Evolutionary conservation across 352 stramenopile species (phyloP).

Genomic region (Phytophthora sp.): DNA sequence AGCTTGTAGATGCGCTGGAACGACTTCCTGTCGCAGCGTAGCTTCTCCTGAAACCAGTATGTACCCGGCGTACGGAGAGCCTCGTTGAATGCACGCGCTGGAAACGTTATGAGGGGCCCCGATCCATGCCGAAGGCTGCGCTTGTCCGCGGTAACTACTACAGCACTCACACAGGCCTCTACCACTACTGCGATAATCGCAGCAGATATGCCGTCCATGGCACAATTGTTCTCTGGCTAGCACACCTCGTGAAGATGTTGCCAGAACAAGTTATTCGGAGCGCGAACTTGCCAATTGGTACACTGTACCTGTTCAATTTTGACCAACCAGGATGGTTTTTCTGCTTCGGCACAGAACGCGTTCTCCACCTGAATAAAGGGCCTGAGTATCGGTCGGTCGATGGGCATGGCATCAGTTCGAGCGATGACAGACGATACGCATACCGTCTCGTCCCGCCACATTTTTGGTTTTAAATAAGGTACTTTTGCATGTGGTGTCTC

Average conservation of each 20-base stretch:
- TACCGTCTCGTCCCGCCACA: too few species aligned
- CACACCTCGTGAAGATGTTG: constrained; percentile 2
- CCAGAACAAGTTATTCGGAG: too few species aligned
- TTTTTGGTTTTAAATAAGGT: too few species aligned
- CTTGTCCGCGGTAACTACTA: not conserved
- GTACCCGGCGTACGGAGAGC: constrained; percentile 2
- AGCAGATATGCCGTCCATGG: constrained; percentile 6
- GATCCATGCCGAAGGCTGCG: not conserved
- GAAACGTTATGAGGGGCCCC: not conserved
- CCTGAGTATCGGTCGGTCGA: too few species aligned
- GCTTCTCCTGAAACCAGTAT: constrained; percentile 1
- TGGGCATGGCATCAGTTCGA: too few species aligned
- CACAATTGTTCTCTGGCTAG: constrained; percentile 10
- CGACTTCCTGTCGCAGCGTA: not conserved
- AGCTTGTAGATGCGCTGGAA: not conserved
- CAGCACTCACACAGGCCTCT: not conserved
- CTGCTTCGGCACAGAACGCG: too few species aligned
- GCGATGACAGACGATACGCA: too few species aligned
- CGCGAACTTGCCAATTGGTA: too few species aligned
- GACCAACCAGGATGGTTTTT: too few species aligned
- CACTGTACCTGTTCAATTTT: too few species aligned
- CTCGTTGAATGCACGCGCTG: not conserved
- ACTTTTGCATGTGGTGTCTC: too few species aligned
- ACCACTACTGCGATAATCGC: constrained; percentile 7
- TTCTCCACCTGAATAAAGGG: too few species aligned